Evolutionary conservation across 2,329 filamentous ascomycete species (phyloP).

Genomic region (Dendryphion nanum): DNA sequence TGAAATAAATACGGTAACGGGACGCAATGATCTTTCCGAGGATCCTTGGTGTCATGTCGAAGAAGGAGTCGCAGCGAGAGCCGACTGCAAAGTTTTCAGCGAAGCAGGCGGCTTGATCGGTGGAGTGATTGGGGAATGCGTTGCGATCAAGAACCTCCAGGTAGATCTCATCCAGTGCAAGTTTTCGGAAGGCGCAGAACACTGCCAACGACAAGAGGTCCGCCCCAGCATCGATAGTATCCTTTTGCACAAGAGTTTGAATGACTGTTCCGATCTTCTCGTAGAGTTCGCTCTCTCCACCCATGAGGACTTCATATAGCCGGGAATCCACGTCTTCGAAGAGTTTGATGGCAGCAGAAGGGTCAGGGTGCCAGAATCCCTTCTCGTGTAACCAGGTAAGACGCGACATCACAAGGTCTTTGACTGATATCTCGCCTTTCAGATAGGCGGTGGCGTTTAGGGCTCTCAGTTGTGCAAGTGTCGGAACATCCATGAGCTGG

Average conservation of each 20-base stretch:
- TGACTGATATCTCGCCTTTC: constrained; percentile 7
- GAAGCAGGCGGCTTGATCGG: constrained; percentile 60
- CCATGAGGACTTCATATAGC: constrained; percentile 6
- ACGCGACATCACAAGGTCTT: constrained; percentile 9
- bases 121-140: constrained; percentile 55
- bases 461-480: constrained; percentile 7
- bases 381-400: constrained; percentile 7
- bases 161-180: constrained; percentile 59
- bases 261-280: constrained; percentile 9
- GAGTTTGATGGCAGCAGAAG: neutral
- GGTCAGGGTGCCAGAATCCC: constrained; percentile 1
- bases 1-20: constrained; percentile 36
- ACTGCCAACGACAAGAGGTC: constrained; percentile 55
- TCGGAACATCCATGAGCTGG: constrained; percentile 11
- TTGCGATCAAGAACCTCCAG: constrained; percentile 59
- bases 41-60: constrained; percentile 44
- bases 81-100: constrained; percentile 60
- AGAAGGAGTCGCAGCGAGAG: constrained; percentile 59
- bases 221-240: constrained; percentile 17
- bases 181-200: constrained; percentile 55
- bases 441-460: constrained; percentile 9
- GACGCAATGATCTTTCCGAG: constrained; percentile 4
- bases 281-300: constrained; percentile 8
- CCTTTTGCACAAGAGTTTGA: constrained; percentile 4
- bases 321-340: constrained; percentile 2